These are phyloP conservation scores for Globisporangium splendens DNA, from an alignment of 352 stramenopile genomes.

Conservation along the genomic window DNA sequence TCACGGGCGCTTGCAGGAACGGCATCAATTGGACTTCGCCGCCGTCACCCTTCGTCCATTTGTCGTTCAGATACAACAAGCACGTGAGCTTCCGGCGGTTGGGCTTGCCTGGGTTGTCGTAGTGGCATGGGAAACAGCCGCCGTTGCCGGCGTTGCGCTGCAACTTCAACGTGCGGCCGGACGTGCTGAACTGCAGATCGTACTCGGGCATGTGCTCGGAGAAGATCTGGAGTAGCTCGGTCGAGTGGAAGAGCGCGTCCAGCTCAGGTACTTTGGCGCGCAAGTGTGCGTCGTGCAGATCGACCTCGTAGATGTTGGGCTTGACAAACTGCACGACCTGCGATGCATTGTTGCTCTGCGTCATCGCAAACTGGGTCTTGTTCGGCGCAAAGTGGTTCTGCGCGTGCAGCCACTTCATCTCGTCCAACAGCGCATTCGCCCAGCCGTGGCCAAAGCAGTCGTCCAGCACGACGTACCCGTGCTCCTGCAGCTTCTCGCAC, in stretches of 20 bases:
- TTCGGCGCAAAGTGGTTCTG: constrained; percentile 63
- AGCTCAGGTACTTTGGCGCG: constrained; percentile 56
- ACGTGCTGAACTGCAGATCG: constrained; percentile 48
- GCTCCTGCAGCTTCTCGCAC: constrained; percentile 42
- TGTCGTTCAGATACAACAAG: constrained; percentile 76
- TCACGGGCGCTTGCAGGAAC: constrained; percentile 57
- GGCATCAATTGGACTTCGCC: constrained; percentile 76
- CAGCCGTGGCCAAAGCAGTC: constrained; percentile 59
- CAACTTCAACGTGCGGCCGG: constrained; percentile 57
- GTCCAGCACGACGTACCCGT: constrained; percentile 64
- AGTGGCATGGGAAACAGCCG: constrained; percentile 80
- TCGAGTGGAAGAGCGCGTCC: constrained; percentile 63
- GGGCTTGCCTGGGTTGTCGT: constrained; percentile 75
- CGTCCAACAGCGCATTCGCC: constrained; percentile 50
- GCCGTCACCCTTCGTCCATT: constrained; percentile 58
- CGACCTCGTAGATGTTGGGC: constrained; percentile 82
- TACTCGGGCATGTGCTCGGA: constrained; percentile 50
- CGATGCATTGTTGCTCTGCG: constrained; percentile 24
- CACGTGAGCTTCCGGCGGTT: constrained; percentile 81
- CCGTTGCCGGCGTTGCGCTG: constrained; percentile 72
- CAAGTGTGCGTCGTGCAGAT: constrained; percentile 64
- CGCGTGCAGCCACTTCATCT: constrained; percentile 59
- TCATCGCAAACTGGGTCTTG: constrained; percentile 80
- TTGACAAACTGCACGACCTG: constrained; percentile 54
- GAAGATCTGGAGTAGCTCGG: constrained; percentile 43